Base-by-base conservation (phyloP, 1,284 basidiomycete species). In the Albatrellus sp. region DNA sequence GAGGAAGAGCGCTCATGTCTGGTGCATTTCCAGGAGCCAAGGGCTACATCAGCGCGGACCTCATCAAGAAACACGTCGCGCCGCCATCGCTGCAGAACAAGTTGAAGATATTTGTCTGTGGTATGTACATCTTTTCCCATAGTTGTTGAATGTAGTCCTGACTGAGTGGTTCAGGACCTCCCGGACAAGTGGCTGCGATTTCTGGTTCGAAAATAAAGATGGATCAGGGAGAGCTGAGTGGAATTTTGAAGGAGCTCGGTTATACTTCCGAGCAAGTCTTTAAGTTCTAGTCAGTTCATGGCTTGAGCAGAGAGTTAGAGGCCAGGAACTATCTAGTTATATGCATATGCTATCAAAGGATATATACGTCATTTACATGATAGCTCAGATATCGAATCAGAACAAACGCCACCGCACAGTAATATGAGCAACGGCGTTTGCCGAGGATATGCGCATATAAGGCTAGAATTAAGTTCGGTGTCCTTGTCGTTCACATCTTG, bases 101-200 rank as follows among this genome's bases (percentile, higher is more conserved):
- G 66, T 71, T 90, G 57, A 92, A 91, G 68, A 68, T 94, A 44
- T 90, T 92, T 60, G 68, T 97, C 30, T 97, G 93, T 58, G 91
- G 87, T 74, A 59, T 48, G 70, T 58, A 17, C 2, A 9, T 32
- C 10, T 19, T 36, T 32, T 29, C 13, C 24, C 41, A 20, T 16
- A 40, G 17, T n/a, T 10, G 16, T 36, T 8, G 8, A 36, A 19
- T n/a, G 13, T n/a, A 37, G 2, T 10, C 35, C 14, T 13, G 17
- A 33, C 10, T 34, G 29, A 42, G 42, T 44, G 14, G 13, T 16
- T 34, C 51, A 85, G 82, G 84, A 9, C 90, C 91, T n/a, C 90
- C 91, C 33, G 75, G 73, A 7, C 90, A 94, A 61, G 81, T 94
- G 29, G 72, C 70, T 29, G 75, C 88, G 1, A 55, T 96, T 50